Evolutionary conservation across 2,329 filamentous ascomycete genomes (phyloP).

Genomic region (Calonectria fujianensis): DNA sequence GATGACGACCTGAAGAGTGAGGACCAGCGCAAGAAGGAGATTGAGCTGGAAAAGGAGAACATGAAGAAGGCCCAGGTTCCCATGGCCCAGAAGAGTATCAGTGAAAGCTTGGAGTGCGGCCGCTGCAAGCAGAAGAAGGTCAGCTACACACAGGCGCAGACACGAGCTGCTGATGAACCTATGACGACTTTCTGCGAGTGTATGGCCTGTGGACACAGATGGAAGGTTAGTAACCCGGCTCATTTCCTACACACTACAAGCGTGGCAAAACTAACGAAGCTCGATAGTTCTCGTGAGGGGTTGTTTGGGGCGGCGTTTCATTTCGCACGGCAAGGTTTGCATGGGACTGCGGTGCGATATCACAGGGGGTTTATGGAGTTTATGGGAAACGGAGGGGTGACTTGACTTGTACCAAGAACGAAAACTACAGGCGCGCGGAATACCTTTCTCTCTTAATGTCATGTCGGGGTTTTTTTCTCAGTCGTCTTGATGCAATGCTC

Average conservation of each 20-base stretch:
- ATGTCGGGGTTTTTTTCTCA: conserved; percentile 38
- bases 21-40: conserved; percentile 85
- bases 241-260: background rate
- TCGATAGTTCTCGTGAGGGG: conserved; percentile 51
- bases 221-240: conserved; percentile 75
- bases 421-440: conserved; percentile 48
- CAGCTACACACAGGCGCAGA: conserved; percentile 97
- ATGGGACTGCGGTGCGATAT: conserved; percentile 41
- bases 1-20: conserved; percentile 93
- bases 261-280: conserved; percentile 36
- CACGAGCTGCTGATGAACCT: conserved; percentile 94
- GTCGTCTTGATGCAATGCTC: conserved; percentile 17
- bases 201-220: conserved; percentile 80
- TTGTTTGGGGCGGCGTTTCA: conserved; percentile 42
- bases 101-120: conserved; percentile 89
- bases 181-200: conserved; percentile 87
- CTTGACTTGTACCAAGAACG: conserved; percentile 52
- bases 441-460: conserved; percentile 49
- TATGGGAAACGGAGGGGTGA: conserved; percentile 50
- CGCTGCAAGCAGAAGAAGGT: conserved; percentile 96
- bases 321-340: conserved; percentile 43
- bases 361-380: conserved; percentile 51
- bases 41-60: conserved; percentile 89
- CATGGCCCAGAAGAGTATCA: conserved; percentile 92
- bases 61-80: conserved; percentile 98